A percentile compares a stretch with the other conserved stretches of the same genome.
phyloP scores from a whole-genome alignment of 2,329 filamentous ascomycete species.

The Plenodomus lindquistii region DNA sequence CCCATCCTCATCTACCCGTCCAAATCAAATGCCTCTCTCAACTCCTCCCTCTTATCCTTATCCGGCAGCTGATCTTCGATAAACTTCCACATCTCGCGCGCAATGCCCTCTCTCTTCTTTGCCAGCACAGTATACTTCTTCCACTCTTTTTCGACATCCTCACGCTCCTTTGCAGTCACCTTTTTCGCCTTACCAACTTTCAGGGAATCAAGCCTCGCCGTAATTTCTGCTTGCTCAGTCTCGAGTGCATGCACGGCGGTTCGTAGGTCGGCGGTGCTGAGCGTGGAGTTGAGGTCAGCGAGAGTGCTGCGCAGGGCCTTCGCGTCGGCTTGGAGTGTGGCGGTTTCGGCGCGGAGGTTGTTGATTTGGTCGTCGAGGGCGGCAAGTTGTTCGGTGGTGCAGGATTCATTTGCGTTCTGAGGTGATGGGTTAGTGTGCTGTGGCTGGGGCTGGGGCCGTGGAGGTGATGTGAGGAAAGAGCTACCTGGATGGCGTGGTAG shows the following conservation, averaged over 20 bases:
- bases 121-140: constrained; percentile 48
- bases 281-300: constrained; percentile 50
- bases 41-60: constrained; percentile 51
- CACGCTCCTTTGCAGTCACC: constrained; percentile 54
- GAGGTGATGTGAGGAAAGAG: background rate
- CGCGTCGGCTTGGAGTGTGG: constrained; percentile 50
- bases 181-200: constrained; percentile 49
- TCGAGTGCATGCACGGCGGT: constrained; percentile 50
- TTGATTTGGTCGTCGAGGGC: constrained; percentile 55
- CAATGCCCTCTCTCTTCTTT: constrained; percentile 53
- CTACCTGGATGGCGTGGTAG: constrained; percentile 59
- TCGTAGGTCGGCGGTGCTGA: constrained; percentile 57
- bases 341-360: constrained; percentile 51
- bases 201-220: constrained; percentile 47
- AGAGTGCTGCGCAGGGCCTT: constrained; percentile 55
- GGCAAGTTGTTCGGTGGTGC: constrained; percentile 54
- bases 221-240: constrained; percentile 49
- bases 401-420: constrained; percentile 55
- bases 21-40: constrained; percentile 52
- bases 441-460: background rate
- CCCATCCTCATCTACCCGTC: constrained; percentile 31
- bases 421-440: background rate
- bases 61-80: constrained; percentile 55
- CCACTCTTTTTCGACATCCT: constrained; percentile 52
- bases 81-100: constrained; percentile 54